Percentiles rank a stretch among this genome's conserved stretches.
Conservation (phyloP, 805 yeast genomes). For the Ascoidea tarda region DNA sequence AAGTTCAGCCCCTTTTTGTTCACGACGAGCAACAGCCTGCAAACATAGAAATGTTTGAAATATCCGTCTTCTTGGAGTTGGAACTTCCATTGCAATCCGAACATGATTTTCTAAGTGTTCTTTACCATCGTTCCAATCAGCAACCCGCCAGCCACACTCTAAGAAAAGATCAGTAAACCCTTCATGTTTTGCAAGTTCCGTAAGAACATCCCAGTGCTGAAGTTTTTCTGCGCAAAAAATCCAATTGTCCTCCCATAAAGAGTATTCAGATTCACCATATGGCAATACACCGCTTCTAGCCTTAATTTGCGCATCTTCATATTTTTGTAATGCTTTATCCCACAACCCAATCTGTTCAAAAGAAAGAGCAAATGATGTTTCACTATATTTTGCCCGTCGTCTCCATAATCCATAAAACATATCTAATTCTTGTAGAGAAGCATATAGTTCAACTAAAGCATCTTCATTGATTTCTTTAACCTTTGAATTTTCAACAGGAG, state of each 20-base stretch:
- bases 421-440: constrained; percentile 83
- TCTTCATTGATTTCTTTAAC: constrained; percentile 80
- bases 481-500: constrained; percentile 52
- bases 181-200: constrained; percentile 95
- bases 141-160: constrained; percentile 99
- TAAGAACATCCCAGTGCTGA: constrained; percentile 95
- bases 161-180: constrained; percentile 87
- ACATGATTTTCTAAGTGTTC: constrained; percentile 92
- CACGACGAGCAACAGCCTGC: constrained; percentile 87
- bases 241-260: constrained; percentile 99
- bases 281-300: constrained; percentile 94
- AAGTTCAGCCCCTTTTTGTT: constrained; percentile 73
- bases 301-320: constrained; percentile 93
- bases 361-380: constrained; percentile 84
- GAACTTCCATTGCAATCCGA: constrained; percentile 94
- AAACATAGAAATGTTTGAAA: constrained; percentile 88
- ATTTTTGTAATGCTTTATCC: constrained; percentile 87
- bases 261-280: constrained; percentile 87
- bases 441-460: constrained; percentile 80
- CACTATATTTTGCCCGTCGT: constrained; percentile 85
- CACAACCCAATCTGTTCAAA: constrained; percentile 92
- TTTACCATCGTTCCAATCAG: constrained; percentile 93
- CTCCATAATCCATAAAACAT: constrained; percentile 98
- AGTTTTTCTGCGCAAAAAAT: constrained; percentile 90
- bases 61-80: constrained; percentile 92